phyloP scores from a whole-genome alignment of 148 eudicot genomes.

The Nepenthes gracilis region DNA sequence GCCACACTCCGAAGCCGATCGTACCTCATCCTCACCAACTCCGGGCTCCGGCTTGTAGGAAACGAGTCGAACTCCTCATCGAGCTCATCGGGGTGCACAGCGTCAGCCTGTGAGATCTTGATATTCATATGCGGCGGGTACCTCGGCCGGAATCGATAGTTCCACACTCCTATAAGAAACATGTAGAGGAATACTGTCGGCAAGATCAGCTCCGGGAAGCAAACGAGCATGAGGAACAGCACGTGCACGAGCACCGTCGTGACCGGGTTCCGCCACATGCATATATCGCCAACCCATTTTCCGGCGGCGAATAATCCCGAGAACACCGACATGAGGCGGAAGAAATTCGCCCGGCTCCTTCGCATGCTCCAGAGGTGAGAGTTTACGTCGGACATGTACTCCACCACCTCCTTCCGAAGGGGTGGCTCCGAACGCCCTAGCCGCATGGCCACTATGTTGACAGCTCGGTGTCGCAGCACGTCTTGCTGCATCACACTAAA shows the following conservation, averaged over 20 bases:
- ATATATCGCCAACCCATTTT: constrained; percentile 49
- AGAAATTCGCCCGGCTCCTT: constrained; percentile 58
- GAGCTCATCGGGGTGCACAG: constrained; percentile 47
- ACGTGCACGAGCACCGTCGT: constrained; percentile 54
- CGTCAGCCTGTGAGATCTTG: constrained; percentile 50
- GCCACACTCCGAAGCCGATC: constrained; percentile 60
- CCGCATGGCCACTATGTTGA: constrained; percentile 37
- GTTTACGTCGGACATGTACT: constrained; percentile 60
- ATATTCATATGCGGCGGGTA: constrained; percentile 74
- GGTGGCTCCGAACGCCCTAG: constrained; percentile 60
- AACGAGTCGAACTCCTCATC: constrained; percentile 65
- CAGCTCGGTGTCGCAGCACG: constrained; percentile 50
- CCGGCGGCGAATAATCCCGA: constrained; percentile 37
- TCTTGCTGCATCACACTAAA: constrained; percentile 41
- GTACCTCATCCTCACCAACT: constrained; percentile 50
- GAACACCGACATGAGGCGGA: constrained; percentile 37
- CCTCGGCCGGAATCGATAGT: constrained; percentile 43
- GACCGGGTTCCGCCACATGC: constrained; percentile 58
- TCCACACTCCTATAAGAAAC: constrained; percentile 65
- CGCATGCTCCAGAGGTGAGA: constrained; percentile 71
- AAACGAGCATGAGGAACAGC: constrained; percentile 47
- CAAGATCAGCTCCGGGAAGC: constrained; percentile 51
- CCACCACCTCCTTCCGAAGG: constrained; percentile 51
- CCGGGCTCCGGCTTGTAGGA: constrained; percentile 43
- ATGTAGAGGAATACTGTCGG: constrained; percentile 54